Percentiles rank a stretch among this genome's conserved stretches.
These are phyloP conservation scores for Tricholoma sp. DNA, from an alignment of 768 basidiomycete species.

Conservation along the genomic window DNA sequence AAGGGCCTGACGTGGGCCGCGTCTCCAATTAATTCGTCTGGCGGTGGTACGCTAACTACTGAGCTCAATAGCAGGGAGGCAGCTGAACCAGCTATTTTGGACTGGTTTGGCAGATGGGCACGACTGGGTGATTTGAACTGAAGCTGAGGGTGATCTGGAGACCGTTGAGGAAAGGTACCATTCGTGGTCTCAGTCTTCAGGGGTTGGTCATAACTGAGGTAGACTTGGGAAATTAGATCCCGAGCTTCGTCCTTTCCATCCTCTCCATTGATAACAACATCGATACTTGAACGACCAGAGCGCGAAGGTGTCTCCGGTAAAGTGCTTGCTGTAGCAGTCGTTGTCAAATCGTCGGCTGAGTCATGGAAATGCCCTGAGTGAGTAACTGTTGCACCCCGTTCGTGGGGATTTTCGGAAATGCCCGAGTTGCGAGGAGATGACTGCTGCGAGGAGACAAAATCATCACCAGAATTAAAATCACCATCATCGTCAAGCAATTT, in stretches of 20 bases:
- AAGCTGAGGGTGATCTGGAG: background rate
- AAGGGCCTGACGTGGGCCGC: background rate
- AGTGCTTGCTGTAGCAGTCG: slow-evolving; percentile 12
- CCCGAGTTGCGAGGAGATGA: slow-evolving; percentile 4
- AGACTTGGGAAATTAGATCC: slow-evolving; percentile 12
- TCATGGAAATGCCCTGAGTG: slow-evolving; percentile 5
- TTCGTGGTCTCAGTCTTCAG: background rate
- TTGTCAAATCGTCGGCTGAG: slow-evolving; percentile 6
- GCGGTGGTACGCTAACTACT: slow-evolving; percentile 9
- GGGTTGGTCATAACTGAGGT: slow-evolving; percentile 7
- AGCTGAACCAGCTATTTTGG: slow-evolving; percentile 18
- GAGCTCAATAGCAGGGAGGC: slow-evolving; percentile 24
- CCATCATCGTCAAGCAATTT: slow-evolving; percentile 32
- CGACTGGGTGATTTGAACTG: slow-evolving; percentile 2
- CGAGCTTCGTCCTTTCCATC: slow-evolving; percentile 14
- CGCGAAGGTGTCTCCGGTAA: slow-evolving; percentile 16
- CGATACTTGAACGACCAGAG: slow-evolving; percentile 21
- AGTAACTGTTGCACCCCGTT: background rate
- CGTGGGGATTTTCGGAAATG: slow-evolving; percentile 2
- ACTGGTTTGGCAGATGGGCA: background rate
- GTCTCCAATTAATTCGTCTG: slow-evolving; percentile 1
- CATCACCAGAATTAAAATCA: slow-evolving; percentile 21
- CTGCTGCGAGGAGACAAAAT: slow-evolving; percentile 18
- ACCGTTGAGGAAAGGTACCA: background rate
- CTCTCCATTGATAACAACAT: slow-evolving; percentile 15